Conservation (phyloP, 768 basidiomycete genomes). For the Leccinum uliginosum region DNA sequence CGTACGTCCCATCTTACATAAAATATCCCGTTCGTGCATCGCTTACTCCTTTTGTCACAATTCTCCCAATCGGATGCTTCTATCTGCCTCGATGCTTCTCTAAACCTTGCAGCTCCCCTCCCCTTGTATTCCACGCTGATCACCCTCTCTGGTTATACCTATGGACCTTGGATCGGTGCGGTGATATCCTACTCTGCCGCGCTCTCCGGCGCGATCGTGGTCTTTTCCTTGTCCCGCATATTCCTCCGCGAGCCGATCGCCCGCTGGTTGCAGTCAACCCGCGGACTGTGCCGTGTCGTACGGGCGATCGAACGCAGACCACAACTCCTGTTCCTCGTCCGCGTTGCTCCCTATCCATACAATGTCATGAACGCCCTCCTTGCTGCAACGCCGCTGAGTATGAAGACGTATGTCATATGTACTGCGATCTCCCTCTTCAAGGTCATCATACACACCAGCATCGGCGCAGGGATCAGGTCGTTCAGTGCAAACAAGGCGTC, state of each 20-base stretch:
- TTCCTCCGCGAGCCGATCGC: constrained; percentile 70
- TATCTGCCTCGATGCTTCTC: constrained; percentile 9
- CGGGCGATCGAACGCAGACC: constrained; percentile 86
- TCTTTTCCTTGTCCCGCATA: constrained; percentile 75
- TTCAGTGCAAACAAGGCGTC: constrained; percentile 52
- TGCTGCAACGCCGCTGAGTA: constrained; percentile 76
- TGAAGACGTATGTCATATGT: constrained; percentile 74
- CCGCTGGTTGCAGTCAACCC: constrained; percentile 65
- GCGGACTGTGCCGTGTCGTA: constrained; percentile 74
- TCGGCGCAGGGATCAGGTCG: constrained; percentile 83
- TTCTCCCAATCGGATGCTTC: constrained; percentile 4
- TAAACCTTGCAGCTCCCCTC: constrained; percentile 59
- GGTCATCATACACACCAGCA: constrained; percentile 84
- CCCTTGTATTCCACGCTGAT: constrained; percentile 94
- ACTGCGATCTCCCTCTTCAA: constrained; percentile 86
- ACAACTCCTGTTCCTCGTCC: constrained; percentile 84
- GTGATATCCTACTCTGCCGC: constrained; percentile 85
- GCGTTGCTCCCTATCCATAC: constrained; percentile 88
- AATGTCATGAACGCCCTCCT: constrained; percentile 95
- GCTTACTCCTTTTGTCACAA: constrained; percentile 9
- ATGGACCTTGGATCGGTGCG: constrained; percentile 79
- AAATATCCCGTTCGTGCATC: constrained; percentile 1
- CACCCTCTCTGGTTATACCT: constrained; percentile 88
- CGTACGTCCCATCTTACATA: constrained; percentile 47
- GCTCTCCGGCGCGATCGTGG: constrained; percentile 76